phyloP scores from a whole-genome alignment of 495 filamentous ascomycete genomes.

The Xylaria grammica region DNA sequence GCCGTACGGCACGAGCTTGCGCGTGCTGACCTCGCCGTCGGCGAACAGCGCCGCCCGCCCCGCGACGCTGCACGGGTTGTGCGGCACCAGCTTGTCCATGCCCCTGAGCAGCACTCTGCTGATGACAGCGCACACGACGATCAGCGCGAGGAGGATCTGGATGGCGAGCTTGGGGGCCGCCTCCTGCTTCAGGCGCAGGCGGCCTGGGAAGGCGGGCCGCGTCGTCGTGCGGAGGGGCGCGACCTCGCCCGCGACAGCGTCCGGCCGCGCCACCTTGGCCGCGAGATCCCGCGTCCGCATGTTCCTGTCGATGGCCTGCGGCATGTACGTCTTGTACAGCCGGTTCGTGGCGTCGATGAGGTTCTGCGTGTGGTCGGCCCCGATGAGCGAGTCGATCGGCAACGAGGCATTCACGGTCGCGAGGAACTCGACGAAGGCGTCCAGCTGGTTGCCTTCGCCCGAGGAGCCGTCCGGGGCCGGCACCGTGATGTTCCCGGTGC shows the following conservation, averaged over 20 bases:
- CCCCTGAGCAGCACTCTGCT: constrained; percentile 3
- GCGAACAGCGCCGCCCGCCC: constrained; percentile 11
- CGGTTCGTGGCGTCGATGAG: constrained; percentile 12
- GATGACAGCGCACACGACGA: not conserved
- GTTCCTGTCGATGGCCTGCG: constrained; percentile 14
- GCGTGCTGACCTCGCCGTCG: constrained; percentile 19
- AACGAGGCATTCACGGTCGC: constrained; percentile 3
- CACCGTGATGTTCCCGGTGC: not conserved
- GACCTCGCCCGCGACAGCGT: not conserved
- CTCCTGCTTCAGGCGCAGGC: constrained; percentile 5
- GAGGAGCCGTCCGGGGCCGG: not conserved
- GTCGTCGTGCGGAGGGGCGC: not conserved
- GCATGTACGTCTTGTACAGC: constrained; percentile 17
- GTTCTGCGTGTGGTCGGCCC: not conserved
- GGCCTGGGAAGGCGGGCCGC: not conserved
- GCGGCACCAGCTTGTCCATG: constrained; percentile 13
- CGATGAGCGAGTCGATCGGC: constrained; percentile 6
- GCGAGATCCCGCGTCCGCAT: constrained; percentile 4
- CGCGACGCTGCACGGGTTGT: constrained; percentile 16
- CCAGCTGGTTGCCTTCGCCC: not conserved
- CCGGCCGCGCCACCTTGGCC: constrained; percentile 4
- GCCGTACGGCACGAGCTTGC: constrained; percentile 13
- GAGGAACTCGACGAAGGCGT: constrained; percentile 4
- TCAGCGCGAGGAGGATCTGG: not conserved
- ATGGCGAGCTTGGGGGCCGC: constrained; percentile 6